Percentiles rank a stretch among this genome's conserved stretches.
These are phyloP conservation scores for Cercophora samala DNA, from an alignment of 495 filamentous ascomycete species.

Conservation along the genomic window DNA sequence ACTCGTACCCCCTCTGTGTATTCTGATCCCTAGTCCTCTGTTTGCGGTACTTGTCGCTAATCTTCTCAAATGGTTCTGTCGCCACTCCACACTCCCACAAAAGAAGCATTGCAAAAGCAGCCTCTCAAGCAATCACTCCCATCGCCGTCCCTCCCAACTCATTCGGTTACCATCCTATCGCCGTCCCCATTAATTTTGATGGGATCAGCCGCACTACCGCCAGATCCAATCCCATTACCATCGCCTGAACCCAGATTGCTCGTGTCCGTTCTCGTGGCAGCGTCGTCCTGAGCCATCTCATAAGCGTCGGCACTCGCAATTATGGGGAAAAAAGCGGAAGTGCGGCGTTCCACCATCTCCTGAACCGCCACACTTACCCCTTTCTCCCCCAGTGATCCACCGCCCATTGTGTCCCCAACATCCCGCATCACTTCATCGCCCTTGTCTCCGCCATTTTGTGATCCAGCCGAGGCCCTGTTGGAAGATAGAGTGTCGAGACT, in stretches of 20 bases:
- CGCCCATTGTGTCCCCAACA: background rate
- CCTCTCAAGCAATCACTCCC: background rate
- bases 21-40: background rate
- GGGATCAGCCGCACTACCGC: background rate
- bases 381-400: background rate
- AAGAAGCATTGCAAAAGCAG: background rate
- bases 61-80: background rate
- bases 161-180: background rate
- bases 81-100: background rate
- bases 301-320: background rate
- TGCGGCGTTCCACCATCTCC: background rate
- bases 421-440: conserved; percentile 32
- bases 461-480: conserved; percentile 33
- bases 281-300: background rate
- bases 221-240: background rate
- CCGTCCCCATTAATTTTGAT: background rate
- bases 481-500: conserved; percentile 38
- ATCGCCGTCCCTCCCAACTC: background rate
- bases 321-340: background rate
- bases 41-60: background rate
- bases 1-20: background rate
- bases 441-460: conserved; percentile 16
- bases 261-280: background rate
- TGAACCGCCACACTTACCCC: background rate
- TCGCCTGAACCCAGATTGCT: too few relatives aligned